A percentile compares a stretch with the other conserved stretches of the same genome.
Conservation (phyloP, 345 rosid genomes). For the Erucastrum elatum region DNA sequence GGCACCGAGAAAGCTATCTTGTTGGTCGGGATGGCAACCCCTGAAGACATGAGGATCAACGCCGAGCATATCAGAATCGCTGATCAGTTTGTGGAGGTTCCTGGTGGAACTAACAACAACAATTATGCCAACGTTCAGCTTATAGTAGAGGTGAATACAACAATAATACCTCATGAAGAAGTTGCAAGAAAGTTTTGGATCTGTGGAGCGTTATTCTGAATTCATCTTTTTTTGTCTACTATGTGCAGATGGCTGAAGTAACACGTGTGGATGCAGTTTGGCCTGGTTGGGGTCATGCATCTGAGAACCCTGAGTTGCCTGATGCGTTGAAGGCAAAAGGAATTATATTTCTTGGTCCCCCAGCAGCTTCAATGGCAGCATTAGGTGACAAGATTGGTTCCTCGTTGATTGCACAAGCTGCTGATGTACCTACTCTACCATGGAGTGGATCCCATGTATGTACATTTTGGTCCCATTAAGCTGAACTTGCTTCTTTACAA, state of each 20-base stretch:
- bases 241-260: slow-evolving; percentile 88
- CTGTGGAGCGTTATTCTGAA: background rate
- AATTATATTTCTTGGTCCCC: slow-evolving; percentile 93
- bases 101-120: slow-evolving; percentile 98
- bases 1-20: slow-evolving; percentile 93
- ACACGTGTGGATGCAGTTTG: slow-evolving; percentile 99
- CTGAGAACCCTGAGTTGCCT: slow-evolving; percentile 96
- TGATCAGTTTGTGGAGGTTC: slow-evolving; percentile 99
- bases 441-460: slow-evolving; percentile 99
- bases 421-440: slow-evolving; percentile 98
- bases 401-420: slow-evolving; percentile 99
- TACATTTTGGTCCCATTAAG: background rate
- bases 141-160: slow-evolving; percentile 78
- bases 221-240: slow-evolving; percentile 22
- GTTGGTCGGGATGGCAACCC: slow-evolving; percentile 99
- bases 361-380: slow-evolving; percentile 88
- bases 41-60: slow-evolving; percentile 99
- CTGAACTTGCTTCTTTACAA: background rate
- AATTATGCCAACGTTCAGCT: slow-evolving; percentile 99
- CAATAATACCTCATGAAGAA: background rate
- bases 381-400: slow-evolving; percentile 99
- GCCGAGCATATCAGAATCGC: slow-evolving; percentile 99
- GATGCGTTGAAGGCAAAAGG: slow-evolving; percentile 86
- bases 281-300: slow-evolving; percentile 99
- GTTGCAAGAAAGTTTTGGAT: background rate